Percentiles rank a stretch among this genome's conserved stretches.
These are phyloP conservation scores for Plasmodium coatneyi DNA, from an alignment of 169 alveolate genomes.

Conservation along the genomic window DNA sequence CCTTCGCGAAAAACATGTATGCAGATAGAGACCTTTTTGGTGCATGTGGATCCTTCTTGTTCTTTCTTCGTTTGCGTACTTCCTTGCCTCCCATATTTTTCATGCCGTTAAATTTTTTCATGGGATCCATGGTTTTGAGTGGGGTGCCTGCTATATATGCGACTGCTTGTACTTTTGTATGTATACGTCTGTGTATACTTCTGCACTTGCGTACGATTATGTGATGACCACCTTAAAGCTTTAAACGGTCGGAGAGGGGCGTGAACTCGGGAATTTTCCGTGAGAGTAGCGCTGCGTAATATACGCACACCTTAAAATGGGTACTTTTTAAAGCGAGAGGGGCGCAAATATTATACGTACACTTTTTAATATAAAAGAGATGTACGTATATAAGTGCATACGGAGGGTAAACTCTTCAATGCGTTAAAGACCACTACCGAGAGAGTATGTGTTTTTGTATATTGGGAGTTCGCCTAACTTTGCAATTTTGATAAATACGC, in stretches of 20 bases:
- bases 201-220: background rate
- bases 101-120: constrained; percentile 68
- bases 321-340: background rate
- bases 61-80: constrained; percentile 77
- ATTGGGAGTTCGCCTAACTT: background rate
- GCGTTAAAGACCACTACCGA: background rate
- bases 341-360: background rate
- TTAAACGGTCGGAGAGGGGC: background rate
- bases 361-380: background rate
- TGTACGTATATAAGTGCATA: background rate
- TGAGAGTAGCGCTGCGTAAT: background rate
- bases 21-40: constrained; percentile 92
- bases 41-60: constrained; percentile 91
- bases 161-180: background rate
- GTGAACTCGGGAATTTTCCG: background rate
- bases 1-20: constrained; percentile 92
- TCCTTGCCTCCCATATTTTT: constrained; percentile 69
- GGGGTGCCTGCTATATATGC: background rate
- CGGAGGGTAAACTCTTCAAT: background rate
- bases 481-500: background rate
- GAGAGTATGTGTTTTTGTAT: background rate
- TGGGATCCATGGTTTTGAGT: constrained; percentile 50
- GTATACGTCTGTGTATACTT: background rate
- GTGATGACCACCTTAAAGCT: background rate
- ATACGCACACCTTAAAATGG: background rate